These are phyloP conservation scores for Pythium rhizo-oryzae DNA, from an alignment of 352 stramenopile genomes.

Conservation along the genomic window DNA sequence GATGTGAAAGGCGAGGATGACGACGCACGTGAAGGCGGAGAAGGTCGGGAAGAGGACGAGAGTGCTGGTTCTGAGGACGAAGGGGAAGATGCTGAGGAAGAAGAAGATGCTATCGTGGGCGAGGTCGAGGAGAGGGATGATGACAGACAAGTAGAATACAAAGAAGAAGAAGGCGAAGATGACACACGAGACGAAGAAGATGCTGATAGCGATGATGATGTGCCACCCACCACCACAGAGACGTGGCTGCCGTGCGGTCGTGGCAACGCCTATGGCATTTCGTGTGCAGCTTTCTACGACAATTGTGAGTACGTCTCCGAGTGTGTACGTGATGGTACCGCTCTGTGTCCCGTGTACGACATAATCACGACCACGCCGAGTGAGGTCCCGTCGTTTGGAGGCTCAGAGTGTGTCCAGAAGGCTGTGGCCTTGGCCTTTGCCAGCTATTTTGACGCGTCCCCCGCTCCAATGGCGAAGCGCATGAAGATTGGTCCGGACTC, in stretches of 20 bases:
- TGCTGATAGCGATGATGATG: background rate
- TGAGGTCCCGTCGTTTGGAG: background rate
- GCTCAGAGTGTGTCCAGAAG: background rate
- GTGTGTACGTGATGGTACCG: background rate
- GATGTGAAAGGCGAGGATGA: background rate
- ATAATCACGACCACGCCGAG: background rate
- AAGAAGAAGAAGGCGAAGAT: too few relatives aligned
- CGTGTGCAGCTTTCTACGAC: background rate
- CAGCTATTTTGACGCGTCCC: background rate
- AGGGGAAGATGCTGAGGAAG: background rate
- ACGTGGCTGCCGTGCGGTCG: background rate
- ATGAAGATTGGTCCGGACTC: constrained; percentile 3
- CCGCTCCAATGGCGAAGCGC: background rate
- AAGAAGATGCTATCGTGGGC: too few relatives aligned
- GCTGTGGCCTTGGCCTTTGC: background rate
- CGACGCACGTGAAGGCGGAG: background rate
- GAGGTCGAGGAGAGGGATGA: too few relatives aligned
- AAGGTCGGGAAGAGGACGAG: background rate
- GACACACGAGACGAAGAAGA: background rate
- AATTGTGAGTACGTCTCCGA: background rate
- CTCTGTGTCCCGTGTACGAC: background rate
- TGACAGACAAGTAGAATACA: too few relatives aligned
- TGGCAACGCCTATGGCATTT: background rate
- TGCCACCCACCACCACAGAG: background rate
- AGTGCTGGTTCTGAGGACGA: background rate